Evolutionary conservation across 2,329 filamentous ascomycete genomes (phyloP).

Genomic region (Coleophoma crateriformis): DNA sequence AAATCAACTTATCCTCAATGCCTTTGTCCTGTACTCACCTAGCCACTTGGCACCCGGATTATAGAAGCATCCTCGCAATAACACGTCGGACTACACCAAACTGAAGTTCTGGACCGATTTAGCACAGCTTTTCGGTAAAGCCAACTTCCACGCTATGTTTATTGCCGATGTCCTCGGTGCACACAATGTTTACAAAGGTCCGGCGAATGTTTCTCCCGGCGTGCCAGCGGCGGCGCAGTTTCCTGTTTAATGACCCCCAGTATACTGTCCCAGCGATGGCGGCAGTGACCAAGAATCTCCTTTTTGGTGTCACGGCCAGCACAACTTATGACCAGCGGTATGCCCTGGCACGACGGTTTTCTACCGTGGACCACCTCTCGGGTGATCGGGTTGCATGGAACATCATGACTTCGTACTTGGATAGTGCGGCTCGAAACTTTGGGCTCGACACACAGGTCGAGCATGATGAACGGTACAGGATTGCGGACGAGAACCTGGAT

Average conservation of each 20-base stretch:
- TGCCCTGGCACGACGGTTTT: slow-evolving; percentile 56
- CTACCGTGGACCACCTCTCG: slow-evolving; percentile 60
- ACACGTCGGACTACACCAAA: slow-evolving; percentile 55
- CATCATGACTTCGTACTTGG: slow-evolving; percentile 61
- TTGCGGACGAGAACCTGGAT: slow-evolving; percentile 56
- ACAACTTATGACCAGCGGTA: slow-evolving; percentile 68
- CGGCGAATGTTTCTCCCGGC: slow-evolving; percentile 51
- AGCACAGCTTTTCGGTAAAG: slow-evolving; percentile 52
- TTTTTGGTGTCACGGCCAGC: slow-evolving; percentile 61
- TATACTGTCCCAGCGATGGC: slow-evolving; percentile 62
- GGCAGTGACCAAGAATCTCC: slow-evolving; percentile 59
- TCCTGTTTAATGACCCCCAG: slow-evolving; percentile 65
- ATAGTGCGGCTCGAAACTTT: slow-evolving; percentile 58
- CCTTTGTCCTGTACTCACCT: slow-evolving; percentile 42
- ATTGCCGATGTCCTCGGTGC: slow-evolving; percentile 62
- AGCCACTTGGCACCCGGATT: slow-evolving; percentile 50
- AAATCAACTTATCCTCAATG: slow-evolving; percentile 43
- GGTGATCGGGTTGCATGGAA: slow-evolving; percentile 42
- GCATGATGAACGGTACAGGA: slow-evolving; percentile 60
- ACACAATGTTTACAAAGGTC: slow-evolving; percentile 65
- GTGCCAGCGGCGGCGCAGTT: slow-evolving; percentile 61
- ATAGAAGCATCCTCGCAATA: slow-evolving; percentile 60
- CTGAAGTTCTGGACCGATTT: slow-evolving; percentile 56
- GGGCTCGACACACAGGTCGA: slow-evolving; percentile 47
- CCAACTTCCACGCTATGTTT: slow-evolving; percentile 62